Evolutionary conservation across 768 basidiomycete genomes (phyloP).

Genomic region (Mycena galopus): DNA sequence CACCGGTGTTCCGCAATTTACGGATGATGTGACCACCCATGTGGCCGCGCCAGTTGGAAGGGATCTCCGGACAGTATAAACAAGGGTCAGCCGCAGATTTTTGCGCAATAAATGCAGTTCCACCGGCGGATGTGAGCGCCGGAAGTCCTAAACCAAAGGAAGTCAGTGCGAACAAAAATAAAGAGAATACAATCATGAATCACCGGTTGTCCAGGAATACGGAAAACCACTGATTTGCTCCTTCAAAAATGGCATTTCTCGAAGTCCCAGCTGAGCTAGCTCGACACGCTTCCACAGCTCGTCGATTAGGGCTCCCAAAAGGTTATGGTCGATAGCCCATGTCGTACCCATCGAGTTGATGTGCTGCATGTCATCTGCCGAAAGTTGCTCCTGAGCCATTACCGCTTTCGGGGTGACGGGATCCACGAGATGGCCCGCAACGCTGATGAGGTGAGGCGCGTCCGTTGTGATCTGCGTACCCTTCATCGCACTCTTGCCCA

Average conservation of each 20-base stretch:
- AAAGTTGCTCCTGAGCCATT: background rate
- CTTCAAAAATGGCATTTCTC: no score
- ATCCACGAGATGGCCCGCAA: constrained; percentile 1
- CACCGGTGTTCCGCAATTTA: background rate
- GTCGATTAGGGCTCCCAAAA: background rate
- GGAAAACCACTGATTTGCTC: no score
- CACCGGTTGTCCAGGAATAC: no score
- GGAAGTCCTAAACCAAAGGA: no score
- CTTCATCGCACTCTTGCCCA: background rate
- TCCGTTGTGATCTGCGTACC: background rate
- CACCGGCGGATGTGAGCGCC: constrained; percentile 2
- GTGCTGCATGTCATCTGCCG: background rate
- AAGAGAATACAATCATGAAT: no score
- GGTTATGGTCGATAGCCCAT: background rate
- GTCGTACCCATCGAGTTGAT: constrained; percentile 17
- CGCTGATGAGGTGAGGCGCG: background rate
- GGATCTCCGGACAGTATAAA: constrained; percentile 2
- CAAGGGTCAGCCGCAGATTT: background rate
- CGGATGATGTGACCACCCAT: constrained; percentile 14
- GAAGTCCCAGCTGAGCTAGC: no score
- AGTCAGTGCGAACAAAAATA: no score
- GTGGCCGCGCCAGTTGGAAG: constrained; percentile 9
- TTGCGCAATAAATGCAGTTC: background rate
- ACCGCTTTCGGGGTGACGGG: background rate
- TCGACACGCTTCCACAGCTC: no score